Evolutionary conservation across 2,329 filamentous ascomycete species (phyloP), one percentile per base, ranked within the genome.

Genomic region (Fusarium pilosicola): DNA sequence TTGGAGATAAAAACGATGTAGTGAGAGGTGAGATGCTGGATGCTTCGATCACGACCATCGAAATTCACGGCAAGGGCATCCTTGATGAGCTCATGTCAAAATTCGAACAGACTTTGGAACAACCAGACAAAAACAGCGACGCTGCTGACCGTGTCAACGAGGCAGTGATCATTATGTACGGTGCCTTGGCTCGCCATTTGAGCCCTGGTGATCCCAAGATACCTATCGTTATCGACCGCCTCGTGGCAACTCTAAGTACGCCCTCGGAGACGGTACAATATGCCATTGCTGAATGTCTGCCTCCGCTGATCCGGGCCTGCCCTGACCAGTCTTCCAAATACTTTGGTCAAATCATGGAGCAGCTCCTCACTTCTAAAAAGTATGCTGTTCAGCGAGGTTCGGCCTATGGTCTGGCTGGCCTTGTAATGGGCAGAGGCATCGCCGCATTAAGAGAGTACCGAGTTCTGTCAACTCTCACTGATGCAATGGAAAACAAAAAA

Each of bases 181-280:
- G 96, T 80, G 96, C 97, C 58, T 85, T 99, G 42, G 96, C 95
- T 48, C 91, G 94, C 58, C 96, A 99, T 85, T 85, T 99, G 67
- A 90, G 93, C 75, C 84, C 91, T 13, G 94, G 95, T n/a, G 96
- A 99, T 81, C 85, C 90, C 74, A 95, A 97, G 78, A 90, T 98
- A 55, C 94, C 95, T 2, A 91, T 93, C 64, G 96, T 99, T 51
- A 92, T 99, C 57, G 92, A 96, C 76, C 91, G 95, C 71, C 87
- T 99, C 28, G 87, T 99, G 63, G 90, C 91, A 28, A 98, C 97
- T 12, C 86, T 99, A 49, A 96, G 93, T 81, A 98, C 96, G 18
- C 96, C 96, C 34, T 98, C 96, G 1, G 96, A 99, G 82, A 95
- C 94, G 22, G 96, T 99, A 4, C 96, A 99, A 82, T 98, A 96